phyloP scores from a whole-genome alignment of 371 early-diverging fungal species.

The Chytridium lagenaria region DNA sequence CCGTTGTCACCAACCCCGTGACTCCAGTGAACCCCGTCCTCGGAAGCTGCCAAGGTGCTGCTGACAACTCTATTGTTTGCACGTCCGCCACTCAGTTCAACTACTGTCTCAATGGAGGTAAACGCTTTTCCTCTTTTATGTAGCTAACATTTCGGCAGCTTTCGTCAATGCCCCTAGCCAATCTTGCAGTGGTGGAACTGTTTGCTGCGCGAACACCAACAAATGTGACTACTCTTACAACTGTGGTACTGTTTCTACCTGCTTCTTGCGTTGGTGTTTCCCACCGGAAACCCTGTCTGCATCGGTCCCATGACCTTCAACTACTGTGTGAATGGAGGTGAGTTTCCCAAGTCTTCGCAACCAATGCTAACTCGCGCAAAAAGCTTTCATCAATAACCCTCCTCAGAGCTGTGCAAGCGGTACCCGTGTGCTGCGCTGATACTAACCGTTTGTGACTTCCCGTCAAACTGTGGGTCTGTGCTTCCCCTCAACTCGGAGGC shows the following conservation, averaged over 20 bases:
- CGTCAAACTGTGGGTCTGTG: constrained; percentile 8
- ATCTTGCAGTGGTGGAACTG: constrained; percentile 25
- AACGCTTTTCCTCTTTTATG: not conserved
- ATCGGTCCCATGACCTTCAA: constrained; percentile 6
- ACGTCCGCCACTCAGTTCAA: constrained; percentile 12
- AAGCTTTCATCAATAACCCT: constrained; percentile 3
- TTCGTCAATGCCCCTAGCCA: not conserved
- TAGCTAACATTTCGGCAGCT: not conserved
- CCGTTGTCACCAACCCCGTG: not conserved
- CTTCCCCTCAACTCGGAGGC: not conserved
- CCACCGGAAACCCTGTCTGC: constrained; percentile 22
- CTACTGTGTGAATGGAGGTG: constrained; percentile 23
- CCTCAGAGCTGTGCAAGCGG: constrained; percentile 34
- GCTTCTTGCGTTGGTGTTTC: constrained; percentile 22
- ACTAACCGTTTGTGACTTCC: constrained; percentile 22
- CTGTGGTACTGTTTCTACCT: constrained; percentile 21
- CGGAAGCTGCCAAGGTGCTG: not conserved
- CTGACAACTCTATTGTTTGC: constrained; percentile 6
- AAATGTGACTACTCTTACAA: not conserved
- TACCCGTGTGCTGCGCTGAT: constrained; percentile 37
- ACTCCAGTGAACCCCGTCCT: too few species aligned
- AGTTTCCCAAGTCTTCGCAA: not conserved
- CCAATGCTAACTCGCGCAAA: not conserved
- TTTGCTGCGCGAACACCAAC: constrained; percentile 27
- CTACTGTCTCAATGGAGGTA: constrained; percentile 12